Conservation (phyloP, 2,329 filamentous ascomycete genomes). For the Hypoxylon sp. region DNA sequence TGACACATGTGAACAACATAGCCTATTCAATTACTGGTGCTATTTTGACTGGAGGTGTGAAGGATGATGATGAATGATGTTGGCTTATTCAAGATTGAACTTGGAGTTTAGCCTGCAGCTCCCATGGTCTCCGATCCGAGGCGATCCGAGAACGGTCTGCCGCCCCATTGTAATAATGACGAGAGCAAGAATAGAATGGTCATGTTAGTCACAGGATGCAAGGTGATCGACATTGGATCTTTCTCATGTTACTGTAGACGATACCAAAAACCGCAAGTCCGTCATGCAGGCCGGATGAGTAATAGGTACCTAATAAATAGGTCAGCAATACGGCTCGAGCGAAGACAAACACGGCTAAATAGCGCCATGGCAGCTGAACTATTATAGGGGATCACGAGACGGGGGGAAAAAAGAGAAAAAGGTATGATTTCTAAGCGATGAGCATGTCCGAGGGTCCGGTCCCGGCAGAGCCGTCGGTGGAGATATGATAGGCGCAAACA, state of each 20-base stretch:
- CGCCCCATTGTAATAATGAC: slow-evolving; percentile 18
- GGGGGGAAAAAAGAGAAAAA: slow-evolving; percentile 17
- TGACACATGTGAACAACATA: neutral
- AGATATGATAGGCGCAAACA: slow-evolving; percentile 36
- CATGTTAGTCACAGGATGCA: slow-evolving; percentile 32
- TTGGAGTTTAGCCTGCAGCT: slow-evolving; percentile 3
- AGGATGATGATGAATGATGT: neutral
- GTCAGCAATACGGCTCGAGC: slow-evolving; percentile 14
- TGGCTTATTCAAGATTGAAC: slow-evolving; percentile 4
- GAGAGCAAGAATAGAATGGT: slow-evolving; percentile 20
- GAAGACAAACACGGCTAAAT: slow-evolving; percentile 34
- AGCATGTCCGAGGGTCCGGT: slow-evolving; percentile 38
- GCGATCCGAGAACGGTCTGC: slow-evolving; percentile 23
- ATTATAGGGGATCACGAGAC: slow-evolving; percentile 26
- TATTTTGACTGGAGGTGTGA: neutral
- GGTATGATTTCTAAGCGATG: slow-evolving; percentile 43
- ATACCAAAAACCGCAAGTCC: slow-evolving; percentile 27
- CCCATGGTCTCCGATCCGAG: slow-evolving; percentile 25
- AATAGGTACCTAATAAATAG: slow-evolving; percentile 22
- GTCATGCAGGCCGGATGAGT: slow-evolving; percentile 33
- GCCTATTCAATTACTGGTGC: neutral
- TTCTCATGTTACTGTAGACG: slow-evolving; percentile 24
- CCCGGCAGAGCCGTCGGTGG: slow-evolving; percentile 37
- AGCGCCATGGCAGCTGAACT: slow-evolving; percentile 17
- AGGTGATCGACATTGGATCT: slow-evolving; percentile 37